These are phyloP conservation scores for Hordeum pubiflorum DNA, from an alignment of 202 grass and related monocot genomes.

Conservation along the genomic window DNA sequence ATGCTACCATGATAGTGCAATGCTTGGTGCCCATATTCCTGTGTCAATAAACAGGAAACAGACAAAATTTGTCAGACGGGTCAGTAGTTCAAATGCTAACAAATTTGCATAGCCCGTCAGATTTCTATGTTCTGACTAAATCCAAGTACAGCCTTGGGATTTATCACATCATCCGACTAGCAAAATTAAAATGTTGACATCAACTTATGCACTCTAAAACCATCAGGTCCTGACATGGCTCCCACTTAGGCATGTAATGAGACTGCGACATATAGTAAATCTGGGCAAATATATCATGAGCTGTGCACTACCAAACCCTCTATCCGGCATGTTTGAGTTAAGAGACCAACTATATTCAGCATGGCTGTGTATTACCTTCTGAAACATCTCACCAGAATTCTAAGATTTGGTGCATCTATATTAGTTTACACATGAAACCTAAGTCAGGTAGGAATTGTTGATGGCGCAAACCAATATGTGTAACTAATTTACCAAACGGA, in stretches of 20 bases:
- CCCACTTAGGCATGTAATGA: neutral
- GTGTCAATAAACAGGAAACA: neutral
- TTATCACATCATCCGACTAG: neutral
- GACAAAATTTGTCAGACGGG: slow-evolving; percentile 7
- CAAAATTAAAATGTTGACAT: neutral
- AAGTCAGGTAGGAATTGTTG: neutral
- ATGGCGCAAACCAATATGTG: neutral
- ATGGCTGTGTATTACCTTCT: neutral
- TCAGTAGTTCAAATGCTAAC: slow-evolving; percentile 3
- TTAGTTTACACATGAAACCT: neutral
- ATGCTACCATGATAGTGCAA: slow-evolving; percentile 81
- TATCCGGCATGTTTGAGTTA: neutral
- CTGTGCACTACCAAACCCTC: neutral
- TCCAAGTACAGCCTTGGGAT: neutral
- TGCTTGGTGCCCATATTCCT: slow-evolving; percentile 72
- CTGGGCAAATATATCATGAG: neutral
- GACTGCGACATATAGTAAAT: neutral
- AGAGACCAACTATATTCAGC: slow-evolving; percentile 9
- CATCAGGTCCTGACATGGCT: neutral
- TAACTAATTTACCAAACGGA: neutral
- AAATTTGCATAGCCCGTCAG: neutral
- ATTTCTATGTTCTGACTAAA: neutral
- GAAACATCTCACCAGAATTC: neutral
- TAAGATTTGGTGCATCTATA: neutral
- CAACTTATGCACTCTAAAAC: neutral